Base-by-base conservation (phyloP, 2,329 filamentous ascomycete species). In the Aspergillus tamarii region DNA sequence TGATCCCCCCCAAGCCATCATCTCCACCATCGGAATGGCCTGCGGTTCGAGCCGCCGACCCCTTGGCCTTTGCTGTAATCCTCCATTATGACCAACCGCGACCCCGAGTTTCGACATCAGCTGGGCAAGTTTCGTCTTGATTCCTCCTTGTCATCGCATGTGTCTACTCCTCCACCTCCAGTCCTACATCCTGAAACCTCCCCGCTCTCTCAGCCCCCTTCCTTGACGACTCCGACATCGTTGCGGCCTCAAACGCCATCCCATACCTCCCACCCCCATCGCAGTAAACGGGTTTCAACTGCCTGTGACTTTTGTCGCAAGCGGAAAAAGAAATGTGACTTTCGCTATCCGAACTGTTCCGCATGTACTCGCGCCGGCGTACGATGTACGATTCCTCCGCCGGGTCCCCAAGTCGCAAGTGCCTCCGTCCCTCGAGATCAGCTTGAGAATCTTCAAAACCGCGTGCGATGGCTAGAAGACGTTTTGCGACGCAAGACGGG, bases 311-410 rank as follows among this genome's bases (percentile, higher is more conserved):
- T 79, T 55, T 79, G 77, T 72, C 74, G 77, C 62, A 78, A 77
- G 62, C 69, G 77, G 9, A 79, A 79, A 68, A 79, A 79, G 67
- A 79, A 79, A 72, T 79, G 77, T 64, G 77, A 79, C 63, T 79
- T 79, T 57, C 76, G 76, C 48, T 79, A 79, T 57, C 77, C 77
- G 34, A 79, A 79, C 63, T 79, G 77, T 59, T 77, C 76, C 32
- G 77, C 76, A 21, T 79, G 77, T 59, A 76, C 75, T 16, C 76
- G 77, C 54, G 76, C 76, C 43, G 76, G 77, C n/a, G 76, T 79
- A 28, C 76, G 77, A 53, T 79, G 77, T 62, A 78, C 77, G 36
- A 76, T 79, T 30, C 76, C 77, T 21, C 76, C 77, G 1, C 76
- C 76, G 11, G 76, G 77, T 5, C 74, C 76, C 12, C 76, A 77